Conservation (phyloP, 305 asterid genomes). For the Fraxinus xanthoxyloides region DNA sequence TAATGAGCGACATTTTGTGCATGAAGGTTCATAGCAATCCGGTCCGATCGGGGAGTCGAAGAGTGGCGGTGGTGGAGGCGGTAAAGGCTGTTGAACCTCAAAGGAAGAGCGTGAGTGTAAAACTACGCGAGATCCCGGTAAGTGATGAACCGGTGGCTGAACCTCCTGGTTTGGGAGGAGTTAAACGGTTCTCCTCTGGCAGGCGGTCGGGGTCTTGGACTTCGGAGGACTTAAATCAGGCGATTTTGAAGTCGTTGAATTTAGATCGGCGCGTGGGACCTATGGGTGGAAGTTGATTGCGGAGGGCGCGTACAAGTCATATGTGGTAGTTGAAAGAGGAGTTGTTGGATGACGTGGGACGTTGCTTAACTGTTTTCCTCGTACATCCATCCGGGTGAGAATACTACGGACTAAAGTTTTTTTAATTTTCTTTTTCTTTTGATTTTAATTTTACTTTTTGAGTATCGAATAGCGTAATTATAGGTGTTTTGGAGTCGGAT, state of each 20-base stretch:
- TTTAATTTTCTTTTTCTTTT: not conserved
- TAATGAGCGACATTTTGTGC: slow-evolving; percentile 47
- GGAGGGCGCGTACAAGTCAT: slow-evolving; percentile 25
- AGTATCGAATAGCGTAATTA: not conserved
- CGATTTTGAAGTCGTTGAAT: slow-evolving; percentile 12
- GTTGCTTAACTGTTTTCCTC: slow-evolving; percentile 14
- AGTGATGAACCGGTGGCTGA: slow-evolving; percentile 38
- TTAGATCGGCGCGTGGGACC: slow-evolving; percentile 18
- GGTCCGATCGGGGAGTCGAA: slow-evolving; percentile 30
- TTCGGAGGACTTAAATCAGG: slow-evolving; percentile 45
- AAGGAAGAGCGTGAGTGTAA: slow-evolving; percentile 40
- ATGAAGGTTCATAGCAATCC: slow-evolving; percentile 29
- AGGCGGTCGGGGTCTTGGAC: slow-evolving; percentile 58
- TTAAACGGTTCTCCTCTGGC: slow-evolving; percentile 64
- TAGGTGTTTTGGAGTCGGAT: no score
- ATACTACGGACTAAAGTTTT: not conserved
- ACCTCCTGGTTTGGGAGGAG: slow-evolving; percentile 63
- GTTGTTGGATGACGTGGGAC: slow-evolving; percentile 26
- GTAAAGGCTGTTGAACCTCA: slow-evolving; percentile 34
- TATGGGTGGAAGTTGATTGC: not conserved
- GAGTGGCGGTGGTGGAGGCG: slow-evolving; percentile 17
- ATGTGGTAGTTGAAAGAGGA: not conserved
- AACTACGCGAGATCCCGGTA: slow-evolving; percentile 27
- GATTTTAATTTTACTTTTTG: not conserved
- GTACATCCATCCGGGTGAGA: not conserved